Base-by-base conservation (phyloP, 345 rosid genomes). In the Ailanthus altissimus region DNA sequence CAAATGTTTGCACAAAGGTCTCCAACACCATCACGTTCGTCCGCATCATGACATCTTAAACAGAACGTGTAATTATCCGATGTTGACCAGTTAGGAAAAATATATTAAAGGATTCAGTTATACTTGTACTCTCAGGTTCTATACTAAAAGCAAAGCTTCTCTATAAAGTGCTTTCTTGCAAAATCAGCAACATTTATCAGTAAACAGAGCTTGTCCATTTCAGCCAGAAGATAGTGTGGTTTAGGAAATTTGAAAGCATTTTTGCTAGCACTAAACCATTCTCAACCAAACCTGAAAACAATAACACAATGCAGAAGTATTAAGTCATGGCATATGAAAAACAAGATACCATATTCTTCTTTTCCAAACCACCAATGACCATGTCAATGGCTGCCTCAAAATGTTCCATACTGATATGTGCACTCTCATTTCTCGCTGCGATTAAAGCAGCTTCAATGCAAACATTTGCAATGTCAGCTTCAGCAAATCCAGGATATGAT, bases 401-500 rank as follows among this genome's bases (percentile, higher is more conserved):
- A 74, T 88, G 85, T 28, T 86, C 81, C 84, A 84, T 86, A 2
- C 80, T 83, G 49, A 86, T 79, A 66, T 70, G 82, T 16, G 79
- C 40, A 76, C 88, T 78, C 47, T 86, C 89, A 54, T 80, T 81
- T 76, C 89, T 82, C 47, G 88, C 89, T 15, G 87, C 91, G 68
- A 88, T 83, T 78, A 86, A 63, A 81, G 89, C 89, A 77, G 87
- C 91, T 73, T 86, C 89, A 46, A 84, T 88, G 78, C 91, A 88
- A 56, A 88, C 88, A 81, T 88, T 88, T 14, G 90, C 88, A 58
- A 87, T 87, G 69, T 87, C 90, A 25, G 88, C 91, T 56, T 89
- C 87, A 72, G 86, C 83, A 78, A 88, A 86, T 75, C 88, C 89
- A 56, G 88, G 89, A 82, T 25, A 80, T 0, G 79, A 74, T 58